Evolutionary conservation across 768 basidiomycete genomes (phyloP).

Genomic region (Termitomyces sp.): DNA sequence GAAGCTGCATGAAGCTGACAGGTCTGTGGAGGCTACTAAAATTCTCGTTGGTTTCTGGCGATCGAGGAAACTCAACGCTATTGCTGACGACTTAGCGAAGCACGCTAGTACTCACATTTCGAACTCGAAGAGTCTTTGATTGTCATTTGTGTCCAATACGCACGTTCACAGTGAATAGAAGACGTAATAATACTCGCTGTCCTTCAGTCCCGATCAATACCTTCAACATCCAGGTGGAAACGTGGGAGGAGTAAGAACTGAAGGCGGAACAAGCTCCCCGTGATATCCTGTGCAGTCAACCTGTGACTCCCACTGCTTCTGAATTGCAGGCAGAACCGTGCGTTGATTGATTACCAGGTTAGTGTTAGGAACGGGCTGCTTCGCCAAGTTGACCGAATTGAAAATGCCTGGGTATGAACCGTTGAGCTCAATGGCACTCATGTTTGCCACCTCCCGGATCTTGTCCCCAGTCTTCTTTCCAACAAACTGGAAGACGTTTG

Average conservation of each 20-base stretch:
- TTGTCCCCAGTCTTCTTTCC: conserved; percentile 42
- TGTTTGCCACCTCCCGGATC: conserved; percentile 16
- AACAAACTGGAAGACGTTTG: conserved; percentile 52
- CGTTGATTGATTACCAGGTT: conserved; percentile 21
- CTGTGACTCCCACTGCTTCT: conserved; percentile 19
- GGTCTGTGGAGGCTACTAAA: background rate
- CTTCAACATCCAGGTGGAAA: conserved; percentile 8
- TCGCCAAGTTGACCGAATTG: conserved; percentile 10
- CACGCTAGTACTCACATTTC: background rate
- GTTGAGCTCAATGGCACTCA: conserved; percentile 16
- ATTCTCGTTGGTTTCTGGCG: conserved; percentile 1
- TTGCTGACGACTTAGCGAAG: background rate
- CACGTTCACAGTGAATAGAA: background rate
- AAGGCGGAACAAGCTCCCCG: conserved; percentile 14
- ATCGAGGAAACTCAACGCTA: background rate
- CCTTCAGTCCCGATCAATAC: background rate
- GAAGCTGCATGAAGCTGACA: background rate
- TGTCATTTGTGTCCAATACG: background rate
- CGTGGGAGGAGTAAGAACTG: background rate
- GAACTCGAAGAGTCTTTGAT: background rate
- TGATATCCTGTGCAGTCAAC: conserved; percentile 21
- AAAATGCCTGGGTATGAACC: conserved; percentile 25
- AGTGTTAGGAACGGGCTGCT: conserved; percentile 22
- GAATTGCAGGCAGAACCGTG: conserved; percentile 19
- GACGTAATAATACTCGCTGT: background rate